A percentile compares a stretch with the other conserved stretches of the same genome.
These are phyloP conservation scores for Thelonectria blattea DNA, from an alignment of 2,329 filamentous ascomycete species.

Conservation along the genomic window DNA sequence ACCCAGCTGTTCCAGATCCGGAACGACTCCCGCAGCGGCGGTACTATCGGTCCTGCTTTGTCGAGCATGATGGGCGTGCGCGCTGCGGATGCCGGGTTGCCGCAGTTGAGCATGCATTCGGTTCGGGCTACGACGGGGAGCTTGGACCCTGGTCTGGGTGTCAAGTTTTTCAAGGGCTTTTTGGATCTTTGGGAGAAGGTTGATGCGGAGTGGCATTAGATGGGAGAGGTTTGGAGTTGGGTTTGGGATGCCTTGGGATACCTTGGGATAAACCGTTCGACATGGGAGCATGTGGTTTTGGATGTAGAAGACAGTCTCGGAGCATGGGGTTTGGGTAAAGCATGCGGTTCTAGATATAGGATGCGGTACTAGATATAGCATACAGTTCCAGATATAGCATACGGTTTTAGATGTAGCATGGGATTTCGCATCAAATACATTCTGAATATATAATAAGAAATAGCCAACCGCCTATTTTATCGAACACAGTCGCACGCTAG, in stretches of 20 bases:
- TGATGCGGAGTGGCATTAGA: slow-evolving; percentile 74
- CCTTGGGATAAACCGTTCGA: slow-evolving; percentile 13
- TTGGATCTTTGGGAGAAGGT: slow-evolving; percentile 85
- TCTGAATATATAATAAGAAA: background rate
- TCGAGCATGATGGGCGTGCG: slow-evolving; percentile 80
- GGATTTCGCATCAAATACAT: background rate
- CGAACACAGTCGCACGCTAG: background rate
- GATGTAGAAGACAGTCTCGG: background rate
- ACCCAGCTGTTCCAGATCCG: slow-evolving; percentile 94
- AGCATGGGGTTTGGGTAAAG: no score
- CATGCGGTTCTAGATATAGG: background rate
- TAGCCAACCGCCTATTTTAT: background rate
- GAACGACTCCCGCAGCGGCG: slow-evolving; percentile 87
- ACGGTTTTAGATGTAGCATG: background rate
- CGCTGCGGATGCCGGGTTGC: slow-evolving; percentile 85
- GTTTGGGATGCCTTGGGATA: slow-evolving; percentile 20
- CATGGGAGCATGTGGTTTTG: slow-evolving; percentile 1
- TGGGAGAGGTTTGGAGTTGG: slow-evolving; percentile 12
- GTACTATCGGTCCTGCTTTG: slow-evolving; percentile 93
- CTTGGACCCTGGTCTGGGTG: slow-evolving; percentile 85
- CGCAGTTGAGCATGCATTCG: slow-evolving; percentile 93
- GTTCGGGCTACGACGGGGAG: slow-evolving; percentile 87
- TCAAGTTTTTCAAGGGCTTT: slow-evolving; percentile 88
- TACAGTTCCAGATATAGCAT: background rate
- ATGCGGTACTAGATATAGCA: background rate